Evolutionary conservation across 2,329 filamentous ascomycete genomes (phyloP).

Genomic region (Trichophaea hybrida): DNA sequence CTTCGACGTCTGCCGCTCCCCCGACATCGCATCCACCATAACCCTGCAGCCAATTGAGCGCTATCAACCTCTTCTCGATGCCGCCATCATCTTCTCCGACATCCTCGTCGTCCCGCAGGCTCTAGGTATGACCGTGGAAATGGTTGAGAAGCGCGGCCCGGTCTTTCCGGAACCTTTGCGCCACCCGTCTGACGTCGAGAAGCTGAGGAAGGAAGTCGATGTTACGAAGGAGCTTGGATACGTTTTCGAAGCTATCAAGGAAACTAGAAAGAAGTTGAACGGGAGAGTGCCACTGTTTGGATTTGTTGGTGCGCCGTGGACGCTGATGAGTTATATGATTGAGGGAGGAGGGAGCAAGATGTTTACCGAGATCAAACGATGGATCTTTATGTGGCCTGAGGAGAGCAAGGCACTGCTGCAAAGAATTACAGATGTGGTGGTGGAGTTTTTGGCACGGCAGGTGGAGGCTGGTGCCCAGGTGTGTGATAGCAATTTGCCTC

Average conservation of each 20-base stretch:
- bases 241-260: slow-evolving; percentile 86
- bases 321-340: slow-evolving; percentile 95
- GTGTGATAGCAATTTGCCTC: not conserved
- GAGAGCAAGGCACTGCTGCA: slow-evolving; percentile 68
- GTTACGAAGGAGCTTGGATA: slow-evolving; percentile 76
- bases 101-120: slow-evolving; percentile 96
- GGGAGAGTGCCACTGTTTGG: slow-evolving; percentile 87
- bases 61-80: slow-evolving; percentile 78
- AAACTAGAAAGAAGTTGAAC: slow-evolving; percentile 74
- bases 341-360: slow-evolving; percentile 93
- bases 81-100: slow-evolving; percentile 96
- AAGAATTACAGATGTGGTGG: slow-evolving; percentile 87
- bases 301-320: slow-evolving; percentile 96
- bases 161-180: slow-evolving; percentile 78
- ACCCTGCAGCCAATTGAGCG: slow-evolving; percentile 92
- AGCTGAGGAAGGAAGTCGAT: slow-evolving; percentile 66
- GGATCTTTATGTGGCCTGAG: slow-evolving; percentile 79
- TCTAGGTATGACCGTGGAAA: slow-evolving; percentile 96
- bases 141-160: slow-evolving; percentile 94
- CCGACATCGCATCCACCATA: slow-evolving; percentile 81
- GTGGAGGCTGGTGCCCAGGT: slow-evolving; percentile 86
- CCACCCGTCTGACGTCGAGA: slow-evolving; percentile 65
- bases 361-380: slow-evolving; percentile 87
- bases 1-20: slow-evolving; percentile 90
- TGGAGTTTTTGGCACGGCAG: slow-evolving; percentile 85